Percentiles rank a stretch among this genome's conserved stretches.
Evolutionary conservation across 2,329 filamentous ascomycete genomes (phyloP).

Genomic region (Fusarium avenaceum): DNA sequence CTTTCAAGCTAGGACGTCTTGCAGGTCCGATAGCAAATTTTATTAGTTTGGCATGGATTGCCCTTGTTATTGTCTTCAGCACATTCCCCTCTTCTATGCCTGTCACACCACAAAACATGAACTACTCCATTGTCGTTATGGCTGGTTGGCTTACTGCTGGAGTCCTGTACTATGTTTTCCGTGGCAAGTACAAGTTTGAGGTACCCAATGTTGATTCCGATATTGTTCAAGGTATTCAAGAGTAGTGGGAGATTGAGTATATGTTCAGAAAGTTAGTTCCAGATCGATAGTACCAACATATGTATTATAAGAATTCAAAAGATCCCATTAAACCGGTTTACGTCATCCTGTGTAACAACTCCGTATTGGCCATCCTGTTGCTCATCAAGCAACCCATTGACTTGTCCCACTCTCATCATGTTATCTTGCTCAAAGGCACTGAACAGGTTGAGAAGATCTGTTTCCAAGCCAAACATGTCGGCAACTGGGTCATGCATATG

Average conservation of each 20-base stretch:
- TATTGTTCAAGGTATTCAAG: neutral
- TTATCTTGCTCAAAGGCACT: slow-evolving; percentile 22
- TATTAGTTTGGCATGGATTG: slow-evolving; percentile 59
- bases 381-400: neutral
- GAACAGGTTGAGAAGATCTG: slow-evolving; percentile 17
- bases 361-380: neutral
- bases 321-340: neutral
- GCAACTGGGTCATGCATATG: neutral
- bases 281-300: neutral
- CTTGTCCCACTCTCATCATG: slow-evolving; percentile 1
- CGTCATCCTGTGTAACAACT: neutral
- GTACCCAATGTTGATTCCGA: slow-evolving; percentile 25
- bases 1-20: slow-evolving; percentile 51
- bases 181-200: slow-evolving; percentile 47
- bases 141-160: slow-evolving; percentile 56
- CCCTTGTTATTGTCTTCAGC: slow-evolving; percentile 60
- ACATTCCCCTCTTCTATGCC: slow-evolving; percentile 59
- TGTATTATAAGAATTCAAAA: neutral
- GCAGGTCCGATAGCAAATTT: slow-evolving; percentile 57
- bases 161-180: slow-evolving; percentile 50
- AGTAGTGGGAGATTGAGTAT: fast-evolving
- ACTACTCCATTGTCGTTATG: slow-evolving; percentile 61
- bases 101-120: slow-evolving; percentile 60
- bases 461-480: slow-evolving; percentile 14
- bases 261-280: neutral